Evolutionary conservation across 805 yeast genomes (phyloP).

Genomic region (Brettanomyces custersianus): DNA sequence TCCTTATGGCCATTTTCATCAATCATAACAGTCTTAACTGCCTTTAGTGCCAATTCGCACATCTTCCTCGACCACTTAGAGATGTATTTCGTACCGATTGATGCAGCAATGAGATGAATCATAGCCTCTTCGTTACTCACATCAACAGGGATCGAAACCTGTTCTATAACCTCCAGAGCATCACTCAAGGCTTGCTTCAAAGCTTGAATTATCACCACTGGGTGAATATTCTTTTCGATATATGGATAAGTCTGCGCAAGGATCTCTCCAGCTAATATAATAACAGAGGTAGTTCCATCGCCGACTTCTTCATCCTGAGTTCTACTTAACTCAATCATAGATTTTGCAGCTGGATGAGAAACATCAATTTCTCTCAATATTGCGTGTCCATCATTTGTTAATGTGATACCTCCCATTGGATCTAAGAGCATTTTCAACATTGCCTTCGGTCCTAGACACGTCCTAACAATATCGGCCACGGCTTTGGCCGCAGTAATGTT

Average conservation of each 20-base stretch:
- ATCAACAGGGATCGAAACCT: constrained; percentile 79
- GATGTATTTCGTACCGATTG: constrained; percentile 94
- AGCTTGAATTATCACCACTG: constrained; percentile 92
- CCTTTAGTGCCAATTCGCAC: constrained; percentile 81
- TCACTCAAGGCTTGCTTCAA: constrained; percentile 84
- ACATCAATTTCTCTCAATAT: constrained; percentile 94
- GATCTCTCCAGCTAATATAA: constrained; percentile 94
- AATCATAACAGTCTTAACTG: constrained; percentile 75
- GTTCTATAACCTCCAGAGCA: constrained; percentile 80
- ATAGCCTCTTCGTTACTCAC: constrained; percentile 75
- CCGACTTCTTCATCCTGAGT: constrained; percentile 97
- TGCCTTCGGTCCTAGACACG: constrained; percentile 98
- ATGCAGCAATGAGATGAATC: constrained; percentile 77
- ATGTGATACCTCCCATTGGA: constrained; percentile 93
- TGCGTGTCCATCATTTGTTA: constrained; percentile 98
- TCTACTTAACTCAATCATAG: constrained; percentile 93
- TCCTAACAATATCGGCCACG: constrained; percentile 91
- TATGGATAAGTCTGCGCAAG: constrained; percentile 92
- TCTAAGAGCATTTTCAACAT: constrained; percentile 97
- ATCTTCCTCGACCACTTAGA: constrained; percentile 83
- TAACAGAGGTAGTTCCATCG: constrained; percentile 89
- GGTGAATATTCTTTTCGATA: constrained; percentile 91
- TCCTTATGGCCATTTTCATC: constrained; percentile 60
- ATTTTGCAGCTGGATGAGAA: constrained; percentile 98
- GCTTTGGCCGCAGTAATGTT: constrained; percentile 99